These are phyloP conservation scores for Arctium lappa DNA, from an alignment of 129 eudicot genomes.

Conservation along the genomic window DNA sequence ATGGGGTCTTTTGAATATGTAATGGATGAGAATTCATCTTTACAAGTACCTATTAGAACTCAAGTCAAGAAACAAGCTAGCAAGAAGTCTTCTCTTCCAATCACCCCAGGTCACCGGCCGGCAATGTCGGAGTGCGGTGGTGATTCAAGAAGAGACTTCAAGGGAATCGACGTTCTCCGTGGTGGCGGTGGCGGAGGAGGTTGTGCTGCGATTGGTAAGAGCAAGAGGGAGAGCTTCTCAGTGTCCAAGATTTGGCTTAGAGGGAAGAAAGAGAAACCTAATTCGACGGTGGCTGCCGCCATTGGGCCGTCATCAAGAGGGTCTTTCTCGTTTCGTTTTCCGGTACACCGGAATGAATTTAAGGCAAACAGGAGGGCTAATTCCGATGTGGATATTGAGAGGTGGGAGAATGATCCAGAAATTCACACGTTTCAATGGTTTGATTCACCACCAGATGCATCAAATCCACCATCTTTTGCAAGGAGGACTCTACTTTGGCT, in stretches of 20 bases:
- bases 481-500: constrained; percentile 76
- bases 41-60: constrained; percentile 69
- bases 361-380: constrained; percentile 34
- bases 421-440: constrained; percentile 46
- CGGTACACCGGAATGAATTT: constrained; percentile 31
- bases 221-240: constrained; percentile 66
- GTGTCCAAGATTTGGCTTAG: constrained; percentile 77
- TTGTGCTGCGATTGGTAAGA: constrained; percentile 31
- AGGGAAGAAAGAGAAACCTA: constrained; percentile 48
- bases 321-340: constrained; percentile 59
- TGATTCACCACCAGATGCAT: constrained; percentile 42
- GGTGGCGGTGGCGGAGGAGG: background rate
- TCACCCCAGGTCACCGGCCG: constrained; percentile 41
- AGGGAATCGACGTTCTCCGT: constrained; percentile 17
- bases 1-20: constrained; percentile 96
- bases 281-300: constrained; percentile 3
- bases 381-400: constrained; percentile 45
- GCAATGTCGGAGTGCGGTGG: constrained; percentile 80
- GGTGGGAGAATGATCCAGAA: constrained; percentile 51
- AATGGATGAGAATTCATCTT: constrained; percentile 58
- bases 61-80: constrained; percentile 53
- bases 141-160: constrained; percentile 69
- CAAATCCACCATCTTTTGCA: constrained; percentile 65
- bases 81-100: constrained; percentile 40
- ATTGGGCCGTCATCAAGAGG: constrained; percentile 48